phyloP scores from a whole-genome alignment of 2,329 filamentous ascomycete genomes.

The Trichophyton benhamiae region DNA sequence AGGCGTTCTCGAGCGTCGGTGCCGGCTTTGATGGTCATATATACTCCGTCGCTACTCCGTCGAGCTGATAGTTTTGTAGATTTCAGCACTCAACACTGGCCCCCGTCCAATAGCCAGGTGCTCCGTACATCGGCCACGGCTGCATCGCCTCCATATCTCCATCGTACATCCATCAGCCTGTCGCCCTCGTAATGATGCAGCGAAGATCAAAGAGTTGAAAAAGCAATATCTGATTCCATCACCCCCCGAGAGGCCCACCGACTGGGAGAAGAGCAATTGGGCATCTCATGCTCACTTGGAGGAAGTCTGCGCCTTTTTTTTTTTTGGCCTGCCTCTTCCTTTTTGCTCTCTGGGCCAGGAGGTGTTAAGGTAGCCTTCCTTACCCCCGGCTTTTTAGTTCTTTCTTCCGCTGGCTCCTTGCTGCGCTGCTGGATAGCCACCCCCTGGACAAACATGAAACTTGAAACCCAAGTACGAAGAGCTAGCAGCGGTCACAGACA shows the following conservation, averaged over 20 bases:
- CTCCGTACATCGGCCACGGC: background rate
- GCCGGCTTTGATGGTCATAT: too few species aligned
- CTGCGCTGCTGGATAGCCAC: background rate
- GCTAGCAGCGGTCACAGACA: background rate
- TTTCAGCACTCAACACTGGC: background rate
- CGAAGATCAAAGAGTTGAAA: background rate
- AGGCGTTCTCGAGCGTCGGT: too few species aligned
- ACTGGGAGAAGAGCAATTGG: background rate
- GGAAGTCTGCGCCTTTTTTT: background rate
- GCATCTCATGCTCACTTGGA: background rate
- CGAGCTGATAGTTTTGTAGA: too few species aligned
- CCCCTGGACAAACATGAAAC: background rate
- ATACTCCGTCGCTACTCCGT: too few species aligned
- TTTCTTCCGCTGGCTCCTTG: too few species aligned
- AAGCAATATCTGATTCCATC: background rate
- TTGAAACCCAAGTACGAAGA: background rate
- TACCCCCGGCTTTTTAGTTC: too few species aligned
- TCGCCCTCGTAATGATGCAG: background rate
- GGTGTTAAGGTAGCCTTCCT: too few species aligned
- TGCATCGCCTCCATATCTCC: too few species aligned
- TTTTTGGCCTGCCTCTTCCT: background rate
- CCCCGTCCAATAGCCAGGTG: background rate
- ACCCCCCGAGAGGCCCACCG: background rate
- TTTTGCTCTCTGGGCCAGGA: background rate
- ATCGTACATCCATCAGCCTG: background rate